Percentiles rank a stretch among this genome's conserved stretches.
These are phyloP conservation scores for Tulasnella sp. DNA, from an alignment of 768 basidiomycete genomes.

Conservation along the genomic window DNA sequence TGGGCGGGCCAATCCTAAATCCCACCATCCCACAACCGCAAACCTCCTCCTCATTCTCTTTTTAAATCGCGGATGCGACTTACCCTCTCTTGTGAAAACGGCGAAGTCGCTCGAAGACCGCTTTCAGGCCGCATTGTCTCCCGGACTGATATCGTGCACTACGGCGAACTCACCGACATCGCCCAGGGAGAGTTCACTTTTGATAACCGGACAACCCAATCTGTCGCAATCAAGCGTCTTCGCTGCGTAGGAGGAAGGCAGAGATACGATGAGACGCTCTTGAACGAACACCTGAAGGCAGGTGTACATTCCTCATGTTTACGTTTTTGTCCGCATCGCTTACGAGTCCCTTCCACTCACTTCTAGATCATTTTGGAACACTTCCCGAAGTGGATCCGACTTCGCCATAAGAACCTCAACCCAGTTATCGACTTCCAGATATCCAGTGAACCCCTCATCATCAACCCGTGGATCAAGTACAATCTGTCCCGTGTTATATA, in stretches of 20 bases:
- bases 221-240: neutral
- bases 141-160: neutral
- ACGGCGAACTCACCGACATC: neutral
- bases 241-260: neutral
- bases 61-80: neutral
- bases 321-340: neutral
- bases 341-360: neutral
- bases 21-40: neutral
- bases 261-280: neutral
- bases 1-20: neutral
- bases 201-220: neutral
- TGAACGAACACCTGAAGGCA: neutral
- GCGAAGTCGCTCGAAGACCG: neutral
- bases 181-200: neutral
- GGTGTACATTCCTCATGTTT: neutral
- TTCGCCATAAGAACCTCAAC: neutral
- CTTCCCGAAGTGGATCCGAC: neutral
- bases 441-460: neutral
- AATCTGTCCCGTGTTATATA: neutral
- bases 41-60: neutral
- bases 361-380: neutral
- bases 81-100: neutral
- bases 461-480: neutral
- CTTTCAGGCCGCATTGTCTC: neutral
- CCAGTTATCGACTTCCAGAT: slow-evolving; percentile 7